Base-by-base conservation (phyloP, 2,329 filamentous ascomycete species). In the Diplodia seriata region DNA sequence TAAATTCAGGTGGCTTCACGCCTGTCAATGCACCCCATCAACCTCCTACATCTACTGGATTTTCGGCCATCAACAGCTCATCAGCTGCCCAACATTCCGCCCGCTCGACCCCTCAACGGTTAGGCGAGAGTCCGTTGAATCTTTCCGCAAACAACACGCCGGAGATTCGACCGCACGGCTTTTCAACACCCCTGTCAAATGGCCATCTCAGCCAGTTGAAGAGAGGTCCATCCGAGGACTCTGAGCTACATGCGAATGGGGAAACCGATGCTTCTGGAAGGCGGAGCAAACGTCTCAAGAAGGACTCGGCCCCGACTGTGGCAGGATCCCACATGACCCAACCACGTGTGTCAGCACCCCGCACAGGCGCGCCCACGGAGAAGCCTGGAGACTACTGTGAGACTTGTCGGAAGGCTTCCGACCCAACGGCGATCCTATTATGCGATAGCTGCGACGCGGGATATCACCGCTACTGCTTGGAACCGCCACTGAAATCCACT, bases 271-370 rank as follows among this genome's bases (percentile, higher is more conserved):
- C 82, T 68, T 79, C 79, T 66, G 82, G 81, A 71, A 88, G 95
- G 70, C 89, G 94, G 68, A 97, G 94, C 79, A 99, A 99, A 82
- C 89, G 95, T 53, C 84, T 97, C 14, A 97, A 95, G 79, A 97
- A 96, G 85, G 83, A 87, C 76, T 80, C 80, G 53, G 83, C 85
- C 43, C 93, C 94, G 53, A 97, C 92, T 40, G 93, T 99, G 72
- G 93, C 93, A 71, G 95, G 95, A 66, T 98, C 94, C 64, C 93
- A 98, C 81, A 98, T 98, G 93, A 95, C 92, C 70, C 88, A 94
- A 74, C 93, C 97, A 76, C 91, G 94, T 65, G 92, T 94, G 31
- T 89, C 90, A 18, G 92, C 90, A 20, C 70, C 84, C 82, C 51
- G 83, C 84, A 59, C 84, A 85, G 56, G 66, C 33, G 15, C 33